These are phyloP conservation scores for Leccinum pachyderme DNA, from an alignment of 1,284 basidiomycete genomes.

Conservation along the genomic window DNA sequence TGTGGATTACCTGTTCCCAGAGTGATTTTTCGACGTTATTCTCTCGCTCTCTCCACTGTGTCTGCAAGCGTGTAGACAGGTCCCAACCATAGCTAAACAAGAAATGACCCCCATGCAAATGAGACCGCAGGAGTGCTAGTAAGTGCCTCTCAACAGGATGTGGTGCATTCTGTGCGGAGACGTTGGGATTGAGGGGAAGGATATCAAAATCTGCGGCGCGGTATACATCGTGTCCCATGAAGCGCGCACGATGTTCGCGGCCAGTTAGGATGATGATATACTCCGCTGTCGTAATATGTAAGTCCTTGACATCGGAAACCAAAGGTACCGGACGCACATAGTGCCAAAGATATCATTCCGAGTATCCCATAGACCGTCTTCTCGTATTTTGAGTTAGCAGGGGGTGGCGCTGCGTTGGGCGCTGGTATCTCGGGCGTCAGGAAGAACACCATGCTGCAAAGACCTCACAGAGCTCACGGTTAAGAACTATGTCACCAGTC, in stretches of 20 bases:
- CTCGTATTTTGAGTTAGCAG: slow-evolving; percentile 53
- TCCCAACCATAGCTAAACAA: slow-evolving; percentile 94
- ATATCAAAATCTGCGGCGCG: slow-evolving; percentile 91
- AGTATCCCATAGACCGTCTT: slow-evolving; percentile 81
- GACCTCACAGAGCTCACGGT: slow-evolving; percentile 44
- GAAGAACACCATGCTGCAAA: not conserved
- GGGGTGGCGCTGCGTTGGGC: slow-evolving; percentile 51
- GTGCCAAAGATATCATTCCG: slow-evolving; percentile 82
- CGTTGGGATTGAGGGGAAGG: slow-evolving; percentile 75
- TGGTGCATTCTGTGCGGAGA: slow-evolving; percentile 63
- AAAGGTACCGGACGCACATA: slow-evolving; percentile 56
- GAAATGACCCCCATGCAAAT: slow-evolving; percentile 79
- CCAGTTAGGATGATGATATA: slow-evolving; percentile 91
- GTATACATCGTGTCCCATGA: slow-evolving; percentile 87
- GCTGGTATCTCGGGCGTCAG: slow-evolving; percentile 38
- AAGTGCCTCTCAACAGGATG: slow-evolving; percentile 90
- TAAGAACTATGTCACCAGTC: slow-evolving; percentile 70
- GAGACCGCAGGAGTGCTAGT: slow-evolving; percentile 82
- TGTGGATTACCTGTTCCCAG: slow-evolving; percentile 68
- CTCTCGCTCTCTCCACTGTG: slow-evolving; percentile 64
- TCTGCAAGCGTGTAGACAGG: slow-evolving; percentile 85
- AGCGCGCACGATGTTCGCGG: slow-evolving; percentile 74
- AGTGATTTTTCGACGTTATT: slow-evolving; percentile 54
- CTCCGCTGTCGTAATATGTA: slow-evolving; percentile 60
- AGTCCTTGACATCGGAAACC: slow-evolving; percentile 2